Conservation (phyloP, 208 protist genomes). For the Crithidia thermophila region DNA sequence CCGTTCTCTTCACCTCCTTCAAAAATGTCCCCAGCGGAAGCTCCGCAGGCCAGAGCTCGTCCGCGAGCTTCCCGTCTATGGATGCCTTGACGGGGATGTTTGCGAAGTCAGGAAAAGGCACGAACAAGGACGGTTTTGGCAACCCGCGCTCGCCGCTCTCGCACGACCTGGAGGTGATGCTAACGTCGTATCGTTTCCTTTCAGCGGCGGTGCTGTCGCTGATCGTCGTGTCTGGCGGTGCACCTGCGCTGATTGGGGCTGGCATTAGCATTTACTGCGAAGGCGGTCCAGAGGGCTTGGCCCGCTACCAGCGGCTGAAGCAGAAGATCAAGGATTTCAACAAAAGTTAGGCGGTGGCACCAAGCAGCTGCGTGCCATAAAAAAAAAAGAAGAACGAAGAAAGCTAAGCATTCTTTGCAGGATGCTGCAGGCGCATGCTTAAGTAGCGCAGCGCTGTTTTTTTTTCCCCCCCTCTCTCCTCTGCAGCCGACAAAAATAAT, state of each 20-base stretch:
- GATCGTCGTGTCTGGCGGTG: conserved; percentile 51
- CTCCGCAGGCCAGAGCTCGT: not conserved
- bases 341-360: conserved; percentile 4
- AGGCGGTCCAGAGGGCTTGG: conserved; percentile 26
- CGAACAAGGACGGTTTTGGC: not conserved
- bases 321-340: conserved; percentile 28
- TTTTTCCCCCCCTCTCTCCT: not conserved
- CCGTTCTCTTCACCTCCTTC: conserved; percentile 12
- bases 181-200: conserved; percentile 26
- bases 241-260: conserved; percentile 45
- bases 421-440: too few species aligned
- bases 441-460: conserved; percentile 10
- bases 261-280: conserved; percentile 26
- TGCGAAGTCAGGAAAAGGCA: not conserved
- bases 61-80: not conserved
- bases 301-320: conserved; percentile 52
- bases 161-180: conserved; percentile 46
- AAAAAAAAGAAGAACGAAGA: too few species aligned
- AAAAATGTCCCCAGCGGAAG: not conserved
- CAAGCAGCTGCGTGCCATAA: too few species aligned
- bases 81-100: conserved; percentile 6
- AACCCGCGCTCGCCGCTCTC: conserved; percentile 24
- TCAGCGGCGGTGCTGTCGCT: conserved; percentile 16
- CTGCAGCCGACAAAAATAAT: not conserved
- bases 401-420: too few species aligned